Percentiles rank a stretch among this genome's conserved stretches.
phyloP scores from a whole-genome alignment of 495 filamentous ascomycete species.

The Jackrogersella minutella region DNA sequence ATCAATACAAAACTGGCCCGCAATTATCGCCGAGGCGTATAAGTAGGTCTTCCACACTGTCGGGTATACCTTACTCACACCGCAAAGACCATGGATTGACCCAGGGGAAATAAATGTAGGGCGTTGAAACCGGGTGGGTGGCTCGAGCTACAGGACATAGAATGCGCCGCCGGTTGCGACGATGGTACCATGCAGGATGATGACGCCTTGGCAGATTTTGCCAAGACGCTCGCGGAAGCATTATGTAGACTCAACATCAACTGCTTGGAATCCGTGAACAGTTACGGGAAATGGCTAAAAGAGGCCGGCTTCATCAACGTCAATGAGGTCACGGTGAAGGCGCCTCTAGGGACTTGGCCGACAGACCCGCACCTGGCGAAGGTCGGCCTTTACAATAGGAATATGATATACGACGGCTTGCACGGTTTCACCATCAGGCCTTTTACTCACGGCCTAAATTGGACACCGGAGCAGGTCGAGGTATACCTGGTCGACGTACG shows the following conservation, averaged over 20 bases:
- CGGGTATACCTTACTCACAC: not conserved
- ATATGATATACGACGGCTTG: slow-evolving; percentile 53
- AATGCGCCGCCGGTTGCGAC: slow-evolving; percentile 50
- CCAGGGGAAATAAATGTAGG: slow-evolving; percentile 29
- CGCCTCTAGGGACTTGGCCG: slow-evolving; percentile 67
- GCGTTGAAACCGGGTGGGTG: slow-evolving; percentile 58
- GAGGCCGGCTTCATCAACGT: slow-evolving; percentile 69
- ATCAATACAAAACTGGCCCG: slow-evolving; percentile 58
- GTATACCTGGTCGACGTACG: slow-evolving; percentile 61
- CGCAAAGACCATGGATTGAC: slow-evolving; percentile 11
- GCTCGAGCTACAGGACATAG: slow-evolving; percentile 61
- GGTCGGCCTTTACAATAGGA: slow-evolving; percentile 55
- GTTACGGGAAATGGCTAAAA: slow-evolving; percentile 55
- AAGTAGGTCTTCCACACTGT: slow-evolving; percentile 41
- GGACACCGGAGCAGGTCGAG: slow-evolving; percentile 60
- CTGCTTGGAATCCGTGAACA: slow-evolving; percentile 54
- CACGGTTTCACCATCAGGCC: slow-evolving; percentile 53
- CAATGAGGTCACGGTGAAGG: slow-evolving; percentile 58
- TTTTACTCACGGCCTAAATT: slow-evolving; percentile 65
- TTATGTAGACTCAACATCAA: slow-evolving; percentile 49
- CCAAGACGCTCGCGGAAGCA: slow-evolving; percentile 41
- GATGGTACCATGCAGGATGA: slow-evolving; percentile 49
- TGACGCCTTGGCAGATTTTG: slow-evolving; percentile 44
- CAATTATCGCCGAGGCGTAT: slow-evolving; percentile 49
- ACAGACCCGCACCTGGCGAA: slow-evolving; percentile 60